Evolutionary conservation across 306 rosid species (phyloP), one percentile per base, ranked within the genome.

Genomic region (Vigna hirtella): DNA sequence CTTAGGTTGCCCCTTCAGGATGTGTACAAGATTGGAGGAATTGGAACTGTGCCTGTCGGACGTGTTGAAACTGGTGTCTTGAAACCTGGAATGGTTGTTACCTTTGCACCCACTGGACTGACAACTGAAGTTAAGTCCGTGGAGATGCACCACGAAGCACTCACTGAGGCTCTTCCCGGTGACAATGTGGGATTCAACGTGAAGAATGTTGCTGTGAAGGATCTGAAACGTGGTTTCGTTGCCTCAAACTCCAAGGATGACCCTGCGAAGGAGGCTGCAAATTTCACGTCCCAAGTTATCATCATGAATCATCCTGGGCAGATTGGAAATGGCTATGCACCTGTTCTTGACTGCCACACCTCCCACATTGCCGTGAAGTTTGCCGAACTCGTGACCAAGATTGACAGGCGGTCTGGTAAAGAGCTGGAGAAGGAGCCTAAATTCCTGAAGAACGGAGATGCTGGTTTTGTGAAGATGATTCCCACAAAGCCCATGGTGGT

Each of bases 281-380:
- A 85, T 82, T 93, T 93, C 68, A 89, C 91, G 1, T 71, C 98
- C 38, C 98, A 93, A 48, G 98, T 93, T 11, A 93, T 93, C 73
- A 91, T 93, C 82, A 93, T 93, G 98, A 93, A 93, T 64, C 98
- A 93, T 72, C 98, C 98, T 17, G 98, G 98, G 0, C 98, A 91
- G 85, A 93, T 93, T 48, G 98, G 98, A 52, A 86, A 90, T 9
- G 98, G 98, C 3, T 93, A 91, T 28, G 98, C 98, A 11, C 98
- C 98, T 0, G 98, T 93, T 14, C 93, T 93, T 1, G 98, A 93
- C 28, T 93, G 97, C 86, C 97, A 93, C 73, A 93, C 97, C 69
- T 88, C 82, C 28, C 98, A 93, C 87, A 93, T 93, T 80, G 98
- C 98, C 5, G 98, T 93, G 9, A 93, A 93, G 80, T 93, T 93